A percentile compares a stretch with the other conserved stretches of the same genome.
Evolutionary conservation across 257 asterid genomes (phyloP).

Genomic region (Coffea eugenioides): DNA sequence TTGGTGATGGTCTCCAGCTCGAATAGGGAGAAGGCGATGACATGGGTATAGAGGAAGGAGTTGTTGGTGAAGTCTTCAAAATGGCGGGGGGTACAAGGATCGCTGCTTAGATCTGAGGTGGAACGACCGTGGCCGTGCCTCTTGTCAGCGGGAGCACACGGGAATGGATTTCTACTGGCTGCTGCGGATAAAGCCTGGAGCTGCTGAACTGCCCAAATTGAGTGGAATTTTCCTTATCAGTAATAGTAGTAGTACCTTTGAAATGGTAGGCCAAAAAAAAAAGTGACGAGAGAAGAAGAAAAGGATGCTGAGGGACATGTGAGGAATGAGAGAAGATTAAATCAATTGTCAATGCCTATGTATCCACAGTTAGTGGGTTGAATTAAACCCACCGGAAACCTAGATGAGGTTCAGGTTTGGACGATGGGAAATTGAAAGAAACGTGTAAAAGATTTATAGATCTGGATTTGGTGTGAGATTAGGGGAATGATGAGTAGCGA

Average conservation of each 20-base stretch:
- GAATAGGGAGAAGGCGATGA: constrained; percentile 82
- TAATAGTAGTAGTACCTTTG: background rate
- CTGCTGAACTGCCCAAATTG: constrained; percentile 62
- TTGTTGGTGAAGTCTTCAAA: constrained; percentile 76
- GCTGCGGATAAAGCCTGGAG: constrained; percentile 50
- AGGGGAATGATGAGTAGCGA: no score
- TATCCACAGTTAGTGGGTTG: no score
- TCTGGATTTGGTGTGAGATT: no score
- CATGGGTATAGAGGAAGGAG: constrained; percentile 74
- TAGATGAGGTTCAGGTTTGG: no score
- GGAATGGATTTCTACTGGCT: constrained; percentile 34
- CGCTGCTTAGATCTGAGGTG: constrained; percentile 73
- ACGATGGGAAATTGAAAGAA: no score
- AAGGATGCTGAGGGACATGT: background rate
- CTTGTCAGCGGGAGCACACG: constrained; percentile 41
- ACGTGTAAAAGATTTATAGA: background rate
- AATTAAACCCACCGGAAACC: no score
- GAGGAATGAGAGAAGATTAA: background rate
- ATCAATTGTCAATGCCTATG: background rate
- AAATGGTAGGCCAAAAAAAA: background rate
- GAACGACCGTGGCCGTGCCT: constrained; percentile 68
- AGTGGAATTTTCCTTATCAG: constrained; percentile 5
- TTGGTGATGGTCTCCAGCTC: constrained; percentile 98
- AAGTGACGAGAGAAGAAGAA: background rate
- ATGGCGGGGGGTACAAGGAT: constrained; percentile 78